Percentiles rank a stretch among this genome's conserved stretches.
These are phyloP conservation scores for Diaporthe longicolla DNA, from an alignment of 2,329 filamentous ascomycete species.

Conservation along the genomic window DNA sequence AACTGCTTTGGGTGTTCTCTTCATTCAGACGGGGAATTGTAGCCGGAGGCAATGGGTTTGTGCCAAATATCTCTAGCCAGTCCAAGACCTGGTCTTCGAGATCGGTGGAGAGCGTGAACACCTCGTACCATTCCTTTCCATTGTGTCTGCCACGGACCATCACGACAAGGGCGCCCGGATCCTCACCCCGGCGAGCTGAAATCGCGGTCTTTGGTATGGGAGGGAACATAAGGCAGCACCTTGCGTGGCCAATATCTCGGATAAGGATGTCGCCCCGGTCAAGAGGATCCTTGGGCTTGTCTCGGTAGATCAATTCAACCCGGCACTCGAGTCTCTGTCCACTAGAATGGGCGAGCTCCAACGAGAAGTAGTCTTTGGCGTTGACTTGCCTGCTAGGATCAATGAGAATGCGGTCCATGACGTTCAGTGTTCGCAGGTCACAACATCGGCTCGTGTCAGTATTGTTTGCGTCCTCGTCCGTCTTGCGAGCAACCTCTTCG, in stretches of 20 bases:
- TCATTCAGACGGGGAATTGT: background rate
- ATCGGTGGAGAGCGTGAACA: slow-evolving; percentile 82
- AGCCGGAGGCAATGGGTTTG: slow-evolving; percentile 62
- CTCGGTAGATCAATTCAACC: slow-evolving; percentile 87
- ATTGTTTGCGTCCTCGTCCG: slow-evolving; percentile 87
- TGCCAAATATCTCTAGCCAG: slow-evolving; percentile 86
- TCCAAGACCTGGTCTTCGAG: slow-evolving; percentile 84
- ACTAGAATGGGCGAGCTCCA: slow-evolving; percentile 88
- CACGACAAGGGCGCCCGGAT: slow-evolving; percentile 79
- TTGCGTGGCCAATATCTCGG: slow-evolving; percentile 85
- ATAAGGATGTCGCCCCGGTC: slow-evolving; percentile 89
- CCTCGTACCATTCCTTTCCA: slow-evolving; percentile 83
- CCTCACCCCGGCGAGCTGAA: slow-evolving; percentile 84
- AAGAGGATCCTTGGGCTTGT: slow-evolving; percentile 77
- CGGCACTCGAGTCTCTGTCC: slow-evolving; percentile 92
- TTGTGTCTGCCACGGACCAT: slow-evolving; percentile 84
- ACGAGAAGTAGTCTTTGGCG: slow-evolving; percentile 90
- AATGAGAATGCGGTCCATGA: slow-evolving; percentile 78
- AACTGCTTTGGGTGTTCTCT: background rate
- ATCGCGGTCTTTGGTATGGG: slow-evolving; percentile 81
- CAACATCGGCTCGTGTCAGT: slow-evolving; percentile 87
- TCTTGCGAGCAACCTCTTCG: slow-evolving; percentile 78
- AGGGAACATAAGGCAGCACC: slow-evolving; percentile 89
- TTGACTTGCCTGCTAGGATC: slow-evolving; percentile 86
- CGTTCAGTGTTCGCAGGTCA: slow-evolving; percentile 82